Percentiles rank a stretch among this genome's conserved stretches.
These are phyloP conservation scores for Linderniella brevidens DNA, from an alignment of 257 asterid species.

Conservation along the genomic window DNA sequence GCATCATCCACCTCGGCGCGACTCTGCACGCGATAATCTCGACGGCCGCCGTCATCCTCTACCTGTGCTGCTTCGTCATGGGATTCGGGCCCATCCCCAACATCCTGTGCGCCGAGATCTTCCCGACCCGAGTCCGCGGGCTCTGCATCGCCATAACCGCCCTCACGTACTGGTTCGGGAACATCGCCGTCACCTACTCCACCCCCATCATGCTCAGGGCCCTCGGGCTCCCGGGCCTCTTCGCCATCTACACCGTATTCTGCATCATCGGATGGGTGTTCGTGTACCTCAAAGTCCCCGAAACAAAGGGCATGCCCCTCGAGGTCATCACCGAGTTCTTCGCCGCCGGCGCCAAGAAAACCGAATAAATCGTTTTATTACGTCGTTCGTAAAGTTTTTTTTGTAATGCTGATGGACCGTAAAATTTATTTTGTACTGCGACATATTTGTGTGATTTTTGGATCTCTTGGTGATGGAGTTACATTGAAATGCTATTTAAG, in stretches of 20 bases:
- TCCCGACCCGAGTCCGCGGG: slow-evolving; percentile 92
- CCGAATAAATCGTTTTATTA: not conserved
- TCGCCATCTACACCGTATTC: slow-evolving; percentile 59
- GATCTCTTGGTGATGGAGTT: too few relatives aligned
- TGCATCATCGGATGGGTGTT: slow-evolving; percentile 60
- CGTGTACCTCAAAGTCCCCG: slow-evolving; percentile 70
- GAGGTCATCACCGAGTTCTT: slow-evolving; percentile 88
- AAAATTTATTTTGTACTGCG: too few relatives aligned
- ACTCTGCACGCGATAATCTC: slow-evolving; percentile 53
- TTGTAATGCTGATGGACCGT: too few relatives aligned
- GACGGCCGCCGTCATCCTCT: slow-evolving; percentile 57
- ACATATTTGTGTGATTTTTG: too few relatives aligned
- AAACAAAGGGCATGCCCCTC: slow-evolving; percentile 92
- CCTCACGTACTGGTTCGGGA: slow-evolving; percentile 73
- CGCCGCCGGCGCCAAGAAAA: slow-evolving; percentile 64
- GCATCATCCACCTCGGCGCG: slow-evolving; percentile 35
- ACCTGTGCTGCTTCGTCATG: slow-evolving; percentile 85
- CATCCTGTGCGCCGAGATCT: slow-evolving; percentile 92
- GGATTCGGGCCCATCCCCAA: slow-evolving; percentile 95
- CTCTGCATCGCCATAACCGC: slow-evolving; percentile 92
- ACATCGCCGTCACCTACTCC: slow-evolving; percentile 62
- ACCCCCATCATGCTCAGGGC: slow-evolving; percentile 63
- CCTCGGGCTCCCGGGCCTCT: slow-evolving; percentile 65
- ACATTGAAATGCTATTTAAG: too few relatives aligned
- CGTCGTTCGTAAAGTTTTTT: too few relatives aligned